phyloP scores from a whole-genome alignment of 805 yeast genomes.

The Maudiozyma turicensis region DNA sequence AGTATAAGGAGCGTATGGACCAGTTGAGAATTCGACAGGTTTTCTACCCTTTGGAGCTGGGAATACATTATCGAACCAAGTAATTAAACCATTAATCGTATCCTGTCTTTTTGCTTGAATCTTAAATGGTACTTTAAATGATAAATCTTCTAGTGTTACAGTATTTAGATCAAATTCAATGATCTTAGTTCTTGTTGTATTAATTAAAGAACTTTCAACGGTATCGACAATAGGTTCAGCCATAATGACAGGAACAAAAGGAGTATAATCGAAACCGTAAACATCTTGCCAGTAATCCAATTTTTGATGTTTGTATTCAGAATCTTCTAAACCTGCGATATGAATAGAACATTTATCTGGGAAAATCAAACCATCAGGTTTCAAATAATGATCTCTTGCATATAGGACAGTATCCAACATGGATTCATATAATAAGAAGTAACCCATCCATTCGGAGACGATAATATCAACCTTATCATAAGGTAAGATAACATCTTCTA shows the following conservation, averaged over 20 bases:
- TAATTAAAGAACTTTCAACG: constrained; percentile 71
- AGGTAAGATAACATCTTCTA: constrained; percentile 87
- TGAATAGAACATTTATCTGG: constrained; percentile 90
- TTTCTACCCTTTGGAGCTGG: constrained; percentile 46
- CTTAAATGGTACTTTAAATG: constrained; percentile 61
- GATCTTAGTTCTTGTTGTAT: constrained; percentile 61
- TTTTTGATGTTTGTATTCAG: constrained; percentile 83
- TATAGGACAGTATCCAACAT: constrained; percentile 93
- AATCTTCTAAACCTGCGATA: constrained; percentile 88
- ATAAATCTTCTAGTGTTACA: constrained; percentile 70
- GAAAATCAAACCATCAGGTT: constrained; percentile 75
- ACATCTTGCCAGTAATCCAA: constrained; percentile 93
- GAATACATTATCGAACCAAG: constrained; percentile 94
- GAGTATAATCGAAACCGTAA: constrained; percentile 92
- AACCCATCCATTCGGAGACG: constrained; percentile 99
- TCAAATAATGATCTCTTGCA: constrained; percentile 85
- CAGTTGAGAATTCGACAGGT: constrained; percentile 74
- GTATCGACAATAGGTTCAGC: constrained; percentile 92
- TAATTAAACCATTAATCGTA: constrained; percentile 75
- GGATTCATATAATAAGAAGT: constrained; percentile 87
- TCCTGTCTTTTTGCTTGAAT: constrained; percentile 72
- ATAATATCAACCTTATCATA: constrained; percentile 87
- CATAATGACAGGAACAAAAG: constrained; percentile 78
- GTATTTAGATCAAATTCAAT: constrained; percentile 85
- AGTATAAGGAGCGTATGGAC: constrained; percentile 88